Base-by-base conservation (phyloP, 805 yeast species). In the Saccharomycopsis fermentans region DNA sequence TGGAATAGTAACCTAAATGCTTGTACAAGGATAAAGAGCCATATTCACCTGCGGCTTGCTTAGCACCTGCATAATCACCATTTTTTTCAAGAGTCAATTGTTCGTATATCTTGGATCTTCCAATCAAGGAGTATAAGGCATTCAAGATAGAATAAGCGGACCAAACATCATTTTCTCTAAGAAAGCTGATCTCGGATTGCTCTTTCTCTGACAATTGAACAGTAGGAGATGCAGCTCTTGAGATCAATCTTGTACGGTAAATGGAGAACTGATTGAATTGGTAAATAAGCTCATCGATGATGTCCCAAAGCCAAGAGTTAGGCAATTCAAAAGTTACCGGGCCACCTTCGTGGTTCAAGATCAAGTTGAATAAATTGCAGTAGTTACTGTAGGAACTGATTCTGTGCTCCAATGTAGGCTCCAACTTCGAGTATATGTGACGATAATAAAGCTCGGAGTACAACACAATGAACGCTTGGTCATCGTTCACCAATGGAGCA, bases 401-500 rank as follows among this genome's bases (percentile, higher is more conserved):
- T 60, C 80, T 70, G 59, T 77, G 75, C 63, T 74, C 77, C 50
- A 77, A 65, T 3, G 74, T 69, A 54, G 80, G 80, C 37, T 68
- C 68, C 36, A 74, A 64, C 56, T 71, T 70, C 54, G 80, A 78
- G 61, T 77, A 77, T 56, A 77, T 66, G 63, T 77, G 81, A 63
- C 81, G 74, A 68, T 75, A 77, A 69, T 77, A 77, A 58, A 77
- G 73, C 66, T 77, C 81, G 8, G 78, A 73, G 69, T 77, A 77
- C 37, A 78, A 67, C 29, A 74, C 73, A 52, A 77, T 65, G 64
- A 77, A 77, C 35, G 72, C 73, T 63, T 73, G 76, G 64, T 78
- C 81, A 59, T 74, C 65, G 63, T 71, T 68, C 27, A 77, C 81
- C 27, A 77, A 63, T 34, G 77, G 73, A 9, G 75, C 69, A 37